Base-by-base conservation (phyloP, 139 green algal species). In the Protoeuglena noctilucae region DNA sequence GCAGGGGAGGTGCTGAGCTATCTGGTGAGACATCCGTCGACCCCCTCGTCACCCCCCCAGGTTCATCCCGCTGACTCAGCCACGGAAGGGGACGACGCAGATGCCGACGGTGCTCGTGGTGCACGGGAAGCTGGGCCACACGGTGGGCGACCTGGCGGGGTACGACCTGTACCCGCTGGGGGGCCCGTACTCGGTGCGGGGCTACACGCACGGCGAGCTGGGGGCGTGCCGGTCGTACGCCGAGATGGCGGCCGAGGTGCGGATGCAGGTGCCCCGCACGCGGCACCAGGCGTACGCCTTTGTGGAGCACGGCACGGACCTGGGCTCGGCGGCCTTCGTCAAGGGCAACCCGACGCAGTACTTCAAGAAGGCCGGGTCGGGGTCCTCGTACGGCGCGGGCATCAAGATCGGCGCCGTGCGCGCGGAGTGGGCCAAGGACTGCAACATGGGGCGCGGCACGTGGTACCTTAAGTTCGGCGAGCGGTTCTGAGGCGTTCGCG, bases 101-200 rank as follows among this genome's bases (percentile, higher is more conserved):
- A 67, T 72, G 0, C 85, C 86, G 4, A 59, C 74, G 52, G 79
- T 83, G 17, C 53, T 87, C 4, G 81, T 95, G n/a, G 56, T 85
- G 48, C 87, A 95, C 52, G 76, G 39, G 14, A 57, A 66, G 34
- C 65, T 64, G 40, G 76, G 73, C 48, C 82, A 74, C 60, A 65
- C 69, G 46, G 48, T 97, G 3, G 89, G 91, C 16, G 85, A 96
- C 66, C 69, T 96, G 47, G 75, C 85, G 4, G 63, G 75, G 12
- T 97, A 99, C 61, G 91, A 98, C 53, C 76, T 80, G 34, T 95
- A 93, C 66, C 67, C 83, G 14, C 75, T 99, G 18, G 91, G 91
- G 7, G 91, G 91, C 4, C 91, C 91, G 21, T 85, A 93, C 74
- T 86, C 70, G 17, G 83, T 93, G 46, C 77, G 89, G 29, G 91